Evolutionary conservation across 2,329 filamentous ascomycete species (phyloP).

Genomic region (Microdochium nivale): DNA sequence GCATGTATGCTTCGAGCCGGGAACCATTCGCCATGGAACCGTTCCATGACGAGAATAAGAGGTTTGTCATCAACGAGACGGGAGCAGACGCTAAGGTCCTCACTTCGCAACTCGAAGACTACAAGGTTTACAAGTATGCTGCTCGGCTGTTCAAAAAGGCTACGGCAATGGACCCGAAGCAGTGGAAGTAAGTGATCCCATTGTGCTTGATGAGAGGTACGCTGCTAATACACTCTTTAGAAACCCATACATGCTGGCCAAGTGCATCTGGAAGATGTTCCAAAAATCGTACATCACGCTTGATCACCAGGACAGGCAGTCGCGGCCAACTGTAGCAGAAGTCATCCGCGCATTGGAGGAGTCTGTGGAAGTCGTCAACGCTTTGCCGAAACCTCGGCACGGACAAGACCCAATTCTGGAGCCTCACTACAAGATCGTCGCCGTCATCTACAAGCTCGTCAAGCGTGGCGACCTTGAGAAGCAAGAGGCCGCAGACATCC

Average conservation of each 20-base stretch:
- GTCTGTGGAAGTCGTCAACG: conserved; percentile 39
- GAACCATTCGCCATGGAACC: conserved; percentile 57
- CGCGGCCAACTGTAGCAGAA: conserved; percentile 27
- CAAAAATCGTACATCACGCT: conserved; percentile 36
- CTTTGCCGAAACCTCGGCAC: conserved; percentile 44
- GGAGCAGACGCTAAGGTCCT: conserved; percentile 41
- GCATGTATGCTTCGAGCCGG: conserved; percentile 52
- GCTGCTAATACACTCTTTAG: conserved; percentile 22
- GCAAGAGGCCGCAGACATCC: conserved; percentile 40
- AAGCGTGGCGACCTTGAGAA: conserved; percentile 36
- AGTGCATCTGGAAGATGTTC: conserved; percentile 58
- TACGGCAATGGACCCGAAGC: conserved; percentile 41
- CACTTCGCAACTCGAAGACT: conserved; percentile 48
- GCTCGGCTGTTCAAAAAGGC: conserved; percentile 47
- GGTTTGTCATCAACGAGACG: conserved; percentile 45
- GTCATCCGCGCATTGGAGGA: conserved; percentile 42
- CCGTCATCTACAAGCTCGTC: conserved; percentile 75
- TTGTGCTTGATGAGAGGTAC: neutral
- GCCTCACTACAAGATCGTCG: conserved; percentile 86
- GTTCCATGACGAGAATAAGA: conserved; percentile 46
- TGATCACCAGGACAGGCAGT: conserved; percentile 30
- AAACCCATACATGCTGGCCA: conserved; percentile 52
- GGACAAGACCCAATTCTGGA: conserved; percentile 73
- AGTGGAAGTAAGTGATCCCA: conserved; percentile 42
- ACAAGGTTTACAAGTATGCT: conserved; percentile 54